Evolutionary conservation across 2,329 filamentous ascomycete species (phyloP).

Genomic region (Akanthomyces dipterigenus): DNA sequence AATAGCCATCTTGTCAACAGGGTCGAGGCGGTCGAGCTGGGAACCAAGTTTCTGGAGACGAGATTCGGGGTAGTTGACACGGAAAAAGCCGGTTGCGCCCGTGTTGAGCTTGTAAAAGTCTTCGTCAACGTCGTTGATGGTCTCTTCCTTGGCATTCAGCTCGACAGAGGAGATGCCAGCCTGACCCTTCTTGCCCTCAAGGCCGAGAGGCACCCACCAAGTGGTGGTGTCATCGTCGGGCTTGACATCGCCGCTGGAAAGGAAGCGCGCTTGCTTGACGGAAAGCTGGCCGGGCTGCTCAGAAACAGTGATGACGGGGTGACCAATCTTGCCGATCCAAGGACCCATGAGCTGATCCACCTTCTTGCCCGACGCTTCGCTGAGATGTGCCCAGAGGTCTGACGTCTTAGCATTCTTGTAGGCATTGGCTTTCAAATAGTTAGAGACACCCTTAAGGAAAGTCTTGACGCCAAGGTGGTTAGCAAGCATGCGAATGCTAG

Average conservation of each 20-base stretch:
- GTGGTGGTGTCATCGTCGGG: constrained; percentile 83
- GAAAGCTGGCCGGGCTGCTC: constrained; percentile 79
- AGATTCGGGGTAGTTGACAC: constrained; percentile 85
- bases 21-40: constrained; percentile 67
- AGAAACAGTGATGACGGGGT: constrained; percentile 79
- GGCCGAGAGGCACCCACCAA: constrained; percentile 91
- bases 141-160: constrained; percentile 70
- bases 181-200: constrained; percentile 67
- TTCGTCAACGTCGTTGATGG: constrained; percentile 65
- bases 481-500: constrained; percentile 92
- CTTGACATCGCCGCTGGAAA: constrained; percentile 86
- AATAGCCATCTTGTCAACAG: constrained; percentile 87
- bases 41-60: constrained; percentile 74
- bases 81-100: constrained; percentile 80
- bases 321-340: constrained; percentile 95
- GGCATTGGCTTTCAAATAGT: constrained; percentile 81
- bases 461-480: constrained; percentile 80
- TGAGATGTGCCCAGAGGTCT: constrained; percentile 84
- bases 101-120: constrained; percentile 93
- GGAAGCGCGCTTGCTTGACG: constrained; percentile 80
- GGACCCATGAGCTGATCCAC: constrained; percentile 82
- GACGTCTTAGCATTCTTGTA: constrained; percentile 88
- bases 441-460: constrained; percentile 84
- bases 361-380: constrained; percentile 80
- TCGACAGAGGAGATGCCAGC: constrained; percentile 57